Conservation (phyloP, 163 green algal species). For the Coccomyxa subellipsoidea region DNA sequence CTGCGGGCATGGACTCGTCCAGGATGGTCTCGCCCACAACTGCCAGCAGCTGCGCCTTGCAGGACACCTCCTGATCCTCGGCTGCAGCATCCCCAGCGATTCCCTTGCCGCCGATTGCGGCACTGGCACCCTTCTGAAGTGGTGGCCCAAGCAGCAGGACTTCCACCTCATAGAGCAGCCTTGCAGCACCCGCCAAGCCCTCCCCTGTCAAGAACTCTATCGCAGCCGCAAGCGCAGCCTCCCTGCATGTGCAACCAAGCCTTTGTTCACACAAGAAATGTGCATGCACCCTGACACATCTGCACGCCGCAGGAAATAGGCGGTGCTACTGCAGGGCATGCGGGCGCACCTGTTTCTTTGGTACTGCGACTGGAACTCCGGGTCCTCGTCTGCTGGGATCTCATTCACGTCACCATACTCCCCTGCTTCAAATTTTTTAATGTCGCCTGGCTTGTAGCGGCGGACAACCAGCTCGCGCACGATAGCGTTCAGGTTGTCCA, state of each 20-base stretch:
- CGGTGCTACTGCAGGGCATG: no score
- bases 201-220: not conserved
- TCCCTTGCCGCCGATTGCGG: not conserved
- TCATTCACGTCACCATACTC: slow-evolving; percentile 14
- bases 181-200: not conserved
- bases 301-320: no score
- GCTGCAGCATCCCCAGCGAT: not conserved
- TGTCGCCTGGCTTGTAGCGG: slow-evolving; percentile 3
- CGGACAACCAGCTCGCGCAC: slow-evolving; percentile 21
- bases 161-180: not conserved
- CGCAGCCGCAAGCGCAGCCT: slow-evolving; percentile 8
- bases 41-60: slow-evolving; percentile 27
- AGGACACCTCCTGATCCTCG: slow-evolving; percentile 14
- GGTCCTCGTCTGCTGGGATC: slow-evolving; percentile 14
- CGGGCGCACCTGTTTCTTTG: not conserved
- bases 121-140: not conserved
- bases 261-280: no score
- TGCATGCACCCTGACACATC: no score
- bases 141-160: not conserved
- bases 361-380: slow-evolving; percentile 4
- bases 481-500: slow-evolving; percentile 10
- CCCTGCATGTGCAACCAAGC: slow-evolving; percentile 1
- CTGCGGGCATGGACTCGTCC: slow-evolving; percentile 23
- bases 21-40: slow-evolving; percentile 26
- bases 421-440: slow-evolving; percentile 14